Evolutionary conservation across 129 eudicot genomes (phyloP), one percentile per base, ranked within the genome.

Genomic region (Artemisia annua): DNA sequence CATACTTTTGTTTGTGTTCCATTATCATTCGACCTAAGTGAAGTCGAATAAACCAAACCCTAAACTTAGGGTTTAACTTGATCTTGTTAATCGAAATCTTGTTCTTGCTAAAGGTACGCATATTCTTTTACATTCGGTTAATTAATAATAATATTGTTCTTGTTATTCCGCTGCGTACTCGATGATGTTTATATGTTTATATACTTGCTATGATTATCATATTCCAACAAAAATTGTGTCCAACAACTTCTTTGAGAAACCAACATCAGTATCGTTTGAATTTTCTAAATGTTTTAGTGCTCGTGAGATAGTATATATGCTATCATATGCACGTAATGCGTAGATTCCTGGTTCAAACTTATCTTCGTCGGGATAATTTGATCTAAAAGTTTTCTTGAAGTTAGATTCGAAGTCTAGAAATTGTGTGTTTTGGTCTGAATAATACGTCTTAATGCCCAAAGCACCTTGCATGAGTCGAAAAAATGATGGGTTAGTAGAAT

Each of bases 251-350:
- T 59, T 57, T 18, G 22, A 11, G 43, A 57, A 48, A 35, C 19
- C 26, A 20, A 15, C 66, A 3, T 18, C 18, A 7, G 51, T 63
- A 9, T 52, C 56, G 2, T 71, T 64, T 20, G 13, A 4, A 26
- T 12, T 71, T 15, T 70, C 83, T 78, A 81, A 57, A 22, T 2
- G 71, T 48, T 52, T 64, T 49, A 82, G 57, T 9, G 86, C 86
- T 13, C 17, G 69, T 7, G 79, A 67, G 61, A 84, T 50, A 11
- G 81, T 70, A 50, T 74, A 74, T 12, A 84, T 43, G 60, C 81
- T 75, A 77, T 86, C 78, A 64, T 86, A 83, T 10, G 91, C 87
- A 9, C 76, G 82, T 54, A 87, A 26, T 28, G 86, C 91, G 14
- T 78, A 60, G 69, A 79, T 67, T 69, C 83, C 88, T 2, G 86